phyloP scores from a whole-genome alignment of 75 land plant species.

The Picea glauca region DNA sequence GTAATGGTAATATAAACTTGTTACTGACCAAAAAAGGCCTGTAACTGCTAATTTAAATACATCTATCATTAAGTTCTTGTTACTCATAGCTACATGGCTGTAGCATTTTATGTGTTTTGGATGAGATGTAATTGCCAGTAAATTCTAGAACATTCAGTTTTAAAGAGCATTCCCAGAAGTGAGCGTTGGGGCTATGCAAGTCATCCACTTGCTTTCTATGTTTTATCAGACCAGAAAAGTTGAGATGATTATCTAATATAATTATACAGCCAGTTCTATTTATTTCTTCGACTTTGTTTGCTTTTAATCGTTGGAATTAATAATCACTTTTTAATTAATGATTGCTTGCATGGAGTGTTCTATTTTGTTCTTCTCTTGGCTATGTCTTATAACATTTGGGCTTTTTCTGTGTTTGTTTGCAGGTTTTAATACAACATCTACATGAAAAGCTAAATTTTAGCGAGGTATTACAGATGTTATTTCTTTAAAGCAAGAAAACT shows the following conservation, averaged over 20 bases:
- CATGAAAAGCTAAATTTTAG: conserved; percentile 62
- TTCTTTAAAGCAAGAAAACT: not conserved
- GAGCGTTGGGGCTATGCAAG: not conserved
- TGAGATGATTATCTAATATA: not conserved
- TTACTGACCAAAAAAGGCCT: no score
- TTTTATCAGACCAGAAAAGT: not conserved
- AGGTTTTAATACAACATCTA: conserved; percentile 80
- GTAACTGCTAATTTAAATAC: no score
- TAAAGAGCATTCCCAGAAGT: not conserved
- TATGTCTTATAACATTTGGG: not conserved
- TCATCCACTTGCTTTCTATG: not conserved
- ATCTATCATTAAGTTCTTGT: no score
- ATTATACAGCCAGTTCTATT: not conserved
- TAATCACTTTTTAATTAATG: not conserved
- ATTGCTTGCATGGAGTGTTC: not conserved
- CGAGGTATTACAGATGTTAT: conserved; percentile 49
- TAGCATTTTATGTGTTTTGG: conserved; percentile 6
- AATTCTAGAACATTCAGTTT: not conserved
- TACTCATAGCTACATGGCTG: not conserved
- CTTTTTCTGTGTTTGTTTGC: conserved; percentile 10
- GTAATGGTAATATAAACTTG: no score
- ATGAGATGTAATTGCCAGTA: not conserved
- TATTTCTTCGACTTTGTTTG: not conserved
- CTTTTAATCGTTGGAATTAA: not conserved
- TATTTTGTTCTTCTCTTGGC: not conserved